phyloP scores from a whole-genome alignment of 2,329 filamentous ascomycete species.

The Aspergillus hortae region DNA sequence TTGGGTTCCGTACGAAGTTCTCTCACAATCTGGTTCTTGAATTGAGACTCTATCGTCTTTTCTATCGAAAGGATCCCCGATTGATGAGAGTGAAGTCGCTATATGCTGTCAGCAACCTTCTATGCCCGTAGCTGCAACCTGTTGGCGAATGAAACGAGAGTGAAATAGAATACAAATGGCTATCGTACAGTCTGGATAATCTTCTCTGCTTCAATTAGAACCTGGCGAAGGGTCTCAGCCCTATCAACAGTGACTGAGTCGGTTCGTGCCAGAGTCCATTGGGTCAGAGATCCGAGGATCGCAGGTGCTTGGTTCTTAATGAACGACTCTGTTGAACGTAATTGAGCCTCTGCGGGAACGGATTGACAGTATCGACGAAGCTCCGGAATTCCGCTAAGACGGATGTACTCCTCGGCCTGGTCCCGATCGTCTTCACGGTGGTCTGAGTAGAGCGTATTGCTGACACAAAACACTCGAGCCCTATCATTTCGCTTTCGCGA shows the following conservation, averaged over 20 bases:
- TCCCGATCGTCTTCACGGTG: slow-evolving; percentile 2
- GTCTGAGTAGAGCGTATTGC: slow-evolving; percentile 15
- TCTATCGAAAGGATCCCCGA: neutral
- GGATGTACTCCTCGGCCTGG: slow-evolving; percentile 9
- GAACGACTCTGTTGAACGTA: slow-evolving; percentile 9
- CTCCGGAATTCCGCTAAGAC: slow-evolving; percentile 18
- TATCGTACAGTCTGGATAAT: slow-evolving; percentile 8
- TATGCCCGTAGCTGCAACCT: too few relatives aligned
- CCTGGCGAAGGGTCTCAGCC: slow-evolving; percentile 11
- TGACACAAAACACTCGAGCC: slow-evolving; percentile 18
- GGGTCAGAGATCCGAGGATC: slow-evolving; percentile 12
- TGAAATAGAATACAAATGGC: too few relatives aligned
- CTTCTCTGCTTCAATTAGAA: slow-evolving; percentile 7
- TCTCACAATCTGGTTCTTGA: neutral
- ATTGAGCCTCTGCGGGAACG: slow-evolving; percentile 17
- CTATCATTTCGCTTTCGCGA: neutral
- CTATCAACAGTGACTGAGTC: slow-evolving; percentile 10
- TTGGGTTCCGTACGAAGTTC: slow-evolving; percentile 7
- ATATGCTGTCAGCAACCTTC: slow-evolving; percentile 1
- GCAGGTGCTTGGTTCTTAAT: slow-evolving; percentile 13
- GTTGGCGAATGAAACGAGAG: too few relatives aligned
- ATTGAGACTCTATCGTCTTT: slow-evolving; percentile 1
- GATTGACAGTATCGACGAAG: slow-evolving; percentile 19
- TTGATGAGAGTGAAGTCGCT: neutral
- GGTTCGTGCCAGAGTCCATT: slow-evolving; percentile 14